A percentile compares a stretch with the other conserved stretches of the same genome.
Evolutionary conservation across 257 asterid species (phyloP).

Genomic region (Solanum arcanum): DNA sequence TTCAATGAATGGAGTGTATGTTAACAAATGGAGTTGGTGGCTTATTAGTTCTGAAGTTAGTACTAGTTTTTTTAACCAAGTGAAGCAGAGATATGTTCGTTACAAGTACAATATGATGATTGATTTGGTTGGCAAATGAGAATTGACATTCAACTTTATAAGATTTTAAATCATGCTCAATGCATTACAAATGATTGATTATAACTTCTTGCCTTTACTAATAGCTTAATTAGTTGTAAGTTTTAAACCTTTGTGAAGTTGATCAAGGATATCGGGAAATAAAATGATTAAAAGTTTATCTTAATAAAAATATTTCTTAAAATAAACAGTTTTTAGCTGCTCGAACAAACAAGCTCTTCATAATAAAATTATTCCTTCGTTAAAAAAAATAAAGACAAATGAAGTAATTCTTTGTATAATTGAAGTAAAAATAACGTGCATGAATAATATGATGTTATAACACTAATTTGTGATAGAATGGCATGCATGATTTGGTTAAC

Average conservation of each 20-base stretch:
- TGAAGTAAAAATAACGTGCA: neutral
- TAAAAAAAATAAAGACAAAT: too few species aligned
- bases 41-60: constrained; percentile 8
- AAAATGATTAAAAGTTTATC: too few species aligned
- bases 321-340: too few species aligned
- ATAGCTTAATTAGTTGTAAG: neutral
- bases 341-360: too few species aligned
- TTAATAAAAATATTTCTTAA: too few species aligned
- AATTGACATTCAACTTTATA: neutral
- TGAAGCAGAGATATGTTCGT: neutral
- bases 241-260: too few species aligned
- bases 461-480: neutral
- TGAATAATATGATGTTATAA: too few species aligned
- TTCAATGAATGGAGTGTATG: neutral
- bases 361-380: too few species aligned
- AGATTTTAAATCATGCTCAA: neutral
- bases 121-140: neutral
- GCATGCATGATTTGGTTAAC: too few species aligned
- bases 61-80: neutral
- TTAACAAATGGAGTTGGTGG: constrained; percentile 31
- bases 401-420: too few species aligned
- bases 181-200: neutral
- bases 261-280: too few species aligned
- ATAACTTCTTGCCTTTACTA: neutral
- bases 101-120: neutral